Base-by-base conservation (phyloP, 208 protist genomes). In the Crithidia mellificae region DNA sequence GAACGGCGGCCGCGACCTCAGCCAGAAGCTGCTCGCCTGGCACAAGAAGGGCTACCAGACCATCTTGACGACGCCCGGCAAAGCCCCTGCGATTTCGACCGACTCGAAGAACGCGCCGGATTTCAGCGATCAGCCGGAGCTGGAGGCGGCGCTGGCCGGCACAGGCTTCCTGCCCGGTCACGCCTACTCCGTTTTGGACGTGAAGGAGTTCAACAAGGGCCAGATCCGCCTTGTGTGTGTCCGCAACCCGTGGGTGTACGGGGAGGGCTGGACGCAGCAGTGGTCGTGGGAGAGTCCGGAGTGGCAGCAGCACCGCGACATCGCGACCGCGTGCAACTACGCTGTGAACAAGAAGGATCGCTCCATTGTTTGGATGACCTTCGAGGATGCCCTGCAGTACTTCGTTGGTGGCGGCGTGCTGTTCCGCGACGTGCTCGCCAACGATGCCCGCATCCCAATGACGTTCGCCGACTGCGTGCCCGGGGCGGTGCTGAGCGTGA, bases 331-430 rank as follows among this genome's bases (percentile, higher is more conserved):
- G 6, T 55, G 54, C 27, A 70, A 63, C 22, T 79, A 72, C 65
- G 14, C 59, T 17, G 50, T 63, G 47, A 58, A 85, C 49, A 52
- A 63, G 50, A 22, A 44, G 14, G 73, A 89, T 41, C 43, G 50
- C 20, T 75, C 53, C 32, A 61, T 55, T 39, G 63, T 93, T 25
- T 96, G 88, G 88, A 91, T 94, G 85, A 63, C 78, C 46, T 90
- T 83, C 61, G 63, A 78, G 43, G 78, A 86, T 47, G 81, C 84
- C 20, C 78, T 94, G 17, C 58, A 83, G 70, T 91, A 86, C 79
- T 96, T 94, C 62, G 78, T 67, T 44, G 87, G 86, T 29, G 91
- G 88, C 57, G 85, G 85, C 5, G 88, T 96, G 29, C 73, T 78
- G 56, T 94, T 90, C 77, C 66, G 63, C 52, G 43, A 72, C 11